Conservation (phyloP, 2,329 filamentous ascomycete genomes). For the Lasiodiplodia hormozganensis region DNA sequence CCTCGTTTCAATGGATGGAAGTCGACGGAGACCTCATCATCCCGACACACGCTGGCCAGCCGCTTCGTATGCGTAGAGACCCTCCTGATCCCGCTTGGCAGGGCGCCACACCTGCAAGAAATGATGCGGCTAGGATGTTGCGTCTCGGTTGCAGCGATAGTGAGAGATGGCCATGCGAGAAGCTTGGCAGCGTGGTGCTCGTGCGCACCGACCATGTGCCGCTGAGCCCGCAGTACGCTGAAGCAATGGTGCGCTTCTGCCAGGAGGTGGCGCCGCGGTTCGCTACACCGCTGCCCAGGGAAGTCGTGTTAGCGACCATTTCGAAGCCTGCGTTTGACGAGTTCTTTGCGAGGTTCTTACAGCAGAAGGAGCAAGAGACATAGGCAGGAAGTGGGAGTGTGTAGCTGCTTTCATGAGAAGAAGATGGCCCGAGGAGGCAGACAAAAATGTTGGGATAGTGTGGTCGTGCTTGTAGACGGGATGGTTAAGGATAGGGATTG, state of each 20-base stretch:
- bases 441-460: neutral
- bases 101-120: neutral
- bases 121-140: neutral
- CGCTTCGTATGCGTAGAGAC: neutral
- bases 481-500: no score
- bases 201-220: neutral
- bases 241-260: conserved; percentile 1
- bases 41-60: neutral
- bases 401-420: neutral
- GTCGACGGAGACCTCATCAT: neutral
- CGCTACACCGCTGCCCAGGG: neutral
- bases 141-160: neutral
- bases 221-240: neutral
- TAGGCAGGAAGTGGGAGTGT: neutral
- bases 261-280: neutral
- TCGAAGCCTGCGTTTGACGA: neutral
- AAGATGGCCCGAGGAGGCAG: neutral
- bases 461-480: neutral
- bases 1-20: neutral
- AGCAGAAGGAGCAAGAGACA: neutral
- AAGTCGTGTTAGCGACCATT: neutral
- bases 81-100: no score
- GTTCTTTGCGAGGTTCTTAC: neutral
- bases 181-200: neutral
- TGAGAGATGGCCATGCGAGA: neutral